phyloP scores from a whole-genome alignment of 148 eudicot genomes.

The Rhododendron molle region DNA sequence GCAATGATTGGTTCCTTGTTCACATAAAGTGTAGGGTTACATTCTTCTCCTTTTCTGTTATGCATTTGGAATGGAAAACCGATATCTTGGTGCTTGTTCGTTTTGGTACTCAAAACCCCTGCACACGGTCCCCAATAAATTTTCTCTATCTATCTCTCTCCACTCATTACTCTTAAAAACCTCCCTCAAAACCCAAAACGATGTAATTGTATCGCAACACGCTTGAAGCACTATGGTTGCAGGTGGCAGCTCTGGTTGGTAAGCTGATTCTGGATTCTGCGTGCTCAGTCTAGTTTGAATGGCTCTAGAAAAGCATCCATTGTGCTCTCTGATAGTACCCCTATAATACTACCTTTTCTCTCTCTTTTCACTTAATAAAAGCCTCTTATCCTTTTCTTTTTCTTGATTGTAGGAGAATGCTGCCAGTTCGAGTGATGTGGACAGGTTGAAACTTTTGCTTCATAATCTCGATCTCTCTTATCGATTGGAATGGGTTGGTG shows the following conservation, averaged over 20 bases:
- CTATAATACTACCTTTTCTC: background rate
- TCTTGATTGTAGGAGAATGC: conserved; percentile 45
- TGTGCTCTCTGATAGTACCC: background rate
- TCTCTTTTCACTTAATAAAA: background rate
- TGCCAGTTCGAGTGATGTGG: conserved; percentile 41
- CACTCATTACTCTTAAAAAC: no score
- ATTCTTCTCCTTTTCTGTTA: background rate
- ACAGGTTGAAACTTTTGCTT: conserved; percentile 54
- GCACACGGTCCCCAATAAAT: no score
- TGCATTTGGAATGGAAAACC: background rate
- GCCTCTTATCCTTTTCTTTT: background rate
- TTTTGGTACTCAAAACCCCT: no score
- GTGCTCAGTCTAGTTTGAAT: background rate
- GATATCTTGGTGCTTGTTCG: no score
- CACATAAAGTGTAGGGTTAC: background rate
- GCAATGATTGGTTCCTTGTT: background rate
- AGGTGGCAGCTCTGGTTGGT: background rate
- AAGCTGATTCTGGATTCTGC: background rate
- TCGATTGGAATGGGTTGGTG: conserved; percentile 74
- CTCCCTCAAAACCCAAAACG: no score
- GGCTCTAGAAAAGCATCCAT: background rate
- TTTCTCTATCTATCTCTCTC: no score
- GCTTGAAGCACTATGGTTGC: background rate
- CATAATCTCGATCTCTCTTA: conserved; percentile 87
- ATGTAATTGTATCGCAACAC: background rate